Evolutionary conservation across 176 grass and related monocot species (phyloP).

Genomic region (Musa acuminata): DNA sequence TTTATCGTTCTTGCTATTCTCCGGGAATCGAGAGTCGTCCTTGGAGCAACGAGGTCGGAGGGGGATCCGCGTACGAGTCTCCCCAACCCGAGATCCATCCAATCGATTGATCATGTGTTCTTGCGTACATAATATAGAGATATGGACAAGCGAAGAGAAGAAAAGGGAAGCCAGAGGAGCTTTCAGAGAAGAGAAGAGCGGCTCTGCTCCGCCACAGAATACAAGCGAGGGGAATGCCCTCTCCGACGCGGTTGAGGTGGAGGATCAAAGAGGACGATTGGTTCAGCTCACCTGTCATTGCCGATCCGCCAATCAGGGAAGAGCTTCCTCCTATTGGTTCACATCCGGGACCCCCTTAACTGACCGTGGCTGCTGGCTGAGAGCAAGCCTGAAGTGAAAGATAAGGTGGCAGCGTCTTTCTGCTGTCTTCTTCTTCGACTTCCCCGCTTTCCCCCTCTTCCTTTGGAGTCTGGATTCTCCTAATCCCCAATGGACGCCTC

Average conservation of each 20-base stretch:
- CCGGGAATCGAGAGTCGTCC: constrained; percentile 25
- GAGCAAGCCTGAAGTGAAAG: too few species aligned
- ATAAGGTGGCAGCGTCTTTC: too few species aligned
- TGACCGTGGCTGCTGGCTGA: too few species aligned
- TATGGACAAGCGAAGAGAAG: neutral
- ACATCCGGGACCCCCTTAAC: too few species aligned
- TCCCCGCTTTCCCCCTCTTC: too few species aligned
- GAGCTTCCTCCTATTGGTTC: too few species aligned
- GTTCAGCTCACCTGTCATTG: too few species aligned
- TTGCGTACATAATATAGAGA: neutral
- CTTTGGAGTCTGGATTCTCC: too few species aligned
- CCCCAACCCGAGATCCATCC: constrained; percentile 33
- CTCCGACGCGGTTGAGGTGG: neutral
- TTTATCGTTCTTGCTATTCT: constrained; percentile 49
- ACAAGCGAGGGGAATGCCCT: neutral
- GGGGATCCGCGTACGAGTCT: constrained; percentile 37
- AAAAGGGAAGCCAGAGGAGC: constrained; percentile 3
- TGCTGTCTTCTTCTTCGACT: too few species aligned
- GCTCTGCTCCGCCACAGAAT: neutral
- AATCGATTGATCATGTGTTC: neutral
- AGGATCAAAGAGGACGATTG: neutral
- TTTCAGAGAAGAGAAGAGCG: neutral
- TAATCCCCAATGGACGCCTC: too few species aligned
- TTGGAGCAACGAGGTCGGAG: constrained; percentile 61
- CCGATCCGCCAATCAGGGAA: too few species aligned